These are phyloP conservation scores for Carex kokanica DNA, from an alignment of 176 grass and related monocot genomes.

Conservation along the genomic window DNA sequence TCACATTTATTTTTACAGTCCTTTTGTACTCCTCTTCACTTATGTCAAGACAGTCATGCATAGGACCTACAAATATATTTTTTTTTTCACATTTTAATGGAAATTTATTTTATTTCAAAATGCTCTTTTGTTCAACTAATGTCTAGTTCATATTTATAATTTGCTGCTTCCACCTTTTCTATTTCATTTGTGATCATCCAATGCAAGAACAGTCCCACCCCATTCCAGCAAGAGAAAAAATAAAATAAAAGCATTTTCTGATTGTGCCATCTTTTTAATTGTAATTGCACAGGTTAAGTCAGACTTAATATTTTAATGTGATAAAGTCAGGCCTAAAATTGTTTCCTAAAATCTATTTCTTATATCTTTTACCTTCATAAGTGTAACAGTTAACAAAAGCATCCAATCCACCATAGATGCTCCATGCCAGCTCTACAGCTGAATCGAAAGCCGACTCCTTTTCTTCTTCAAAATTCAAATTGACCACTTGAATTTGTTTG, in stretches of 20 bases:
- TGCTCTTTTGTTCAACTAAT: neutral
- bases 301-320: no score
- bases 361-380: conserved; percentile 52
- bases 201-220: neutral
- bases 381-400: conserved; percentile 66
- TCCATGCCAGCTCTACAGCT: conserved; percentile 56
- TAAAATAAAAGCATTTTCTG: neutral
- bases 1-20: conserved; percentile 60
- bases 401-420: conserved; percentile 47
- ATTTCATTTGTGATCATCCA: neutral
- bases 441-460: conserved; percentile 47
- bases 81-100: neutral
- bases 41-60: conserved; percentile 58
- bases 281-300: neutral
- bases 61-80: conserved; percentile 36
- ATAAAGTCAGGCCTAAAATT: no score
- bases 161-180: neutral
- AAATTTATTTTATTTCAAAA: neutral
- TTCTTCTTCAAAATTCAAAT: conserved; percentile 54
- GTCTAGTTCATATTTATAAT: neutral
- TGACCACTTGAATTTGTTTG: conserved; percentile 37
- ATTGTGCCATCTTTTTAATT: neutral
- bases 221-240: neutral
- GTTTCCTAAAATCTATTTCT: neutral
- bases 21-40: conserved; percentile 63